Evolutionary conservation across 169 alveolate species (phyloP).

Genomic region (Plasmodium knowlesi): DNA sequence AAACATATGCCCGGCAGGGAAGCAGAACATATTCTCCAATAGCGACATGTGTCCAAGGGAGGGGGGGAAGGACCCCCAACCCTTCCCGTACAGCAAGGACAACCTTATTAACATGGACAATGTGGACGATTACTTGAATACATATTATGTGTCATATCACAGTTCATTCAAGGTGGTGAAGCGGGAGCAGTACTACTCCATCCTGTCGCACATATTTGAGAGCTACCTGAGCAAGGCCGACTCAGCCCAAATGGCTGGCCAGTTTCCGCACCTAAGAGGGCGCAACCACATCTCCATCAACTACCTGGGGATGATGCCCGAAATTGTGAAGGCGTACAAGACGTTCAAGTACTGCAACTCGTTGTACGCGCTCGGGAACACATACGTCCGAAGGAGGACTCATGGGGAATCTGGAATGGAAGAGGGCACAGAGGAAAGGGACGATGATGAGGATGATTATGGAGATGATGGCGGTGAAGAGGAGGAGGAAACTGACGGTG

Average conservation of each 20-base stretch:
- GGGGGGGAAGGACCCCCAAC: background rate
- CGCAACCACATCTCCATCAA: background rate
- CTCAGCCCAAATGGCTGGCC: background rate
- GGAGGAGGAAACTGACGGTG: background rate
- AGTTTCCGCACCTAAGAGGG: conserved; percentile 3
- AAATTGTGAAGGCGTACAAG: conserved; percentile 49
- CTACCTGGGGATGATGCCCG: conserved; percentile 47
- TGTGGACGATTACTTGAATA: conserved; percentile 41
- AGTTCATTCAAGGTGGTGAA: conserved; percentile 37
- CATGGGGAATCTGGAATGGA: background rate
- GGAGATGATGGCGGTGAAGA: background rate
- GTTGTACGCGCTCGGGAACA: conserved; percentile 22
- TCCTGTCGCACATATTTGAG: conserved; percentile 55
- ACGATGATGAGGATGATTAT: background rate
- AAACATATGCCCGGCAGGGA: background rate
- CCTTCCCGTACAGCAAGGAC: background rate
- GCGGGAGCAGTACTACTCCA: conserved; percentile 29
- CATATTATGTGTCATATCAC: conserved; percentile 49
- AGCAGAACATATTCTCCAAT: background rate
- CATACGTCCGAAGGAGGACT: background rate
- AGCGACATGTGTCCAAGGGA: background rate
- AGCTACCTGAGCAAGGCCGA: conserved; percentile 17
- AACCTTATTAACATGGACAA: conserved; percentile 39
- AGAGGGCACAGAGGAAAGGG: background rate
- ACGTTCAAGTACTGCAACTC: conserved; percentile 59